phyloP scores from a whole-genome alignment of 352 stramenopile genomes.

The Globisporangium carolinianum region DNA sequence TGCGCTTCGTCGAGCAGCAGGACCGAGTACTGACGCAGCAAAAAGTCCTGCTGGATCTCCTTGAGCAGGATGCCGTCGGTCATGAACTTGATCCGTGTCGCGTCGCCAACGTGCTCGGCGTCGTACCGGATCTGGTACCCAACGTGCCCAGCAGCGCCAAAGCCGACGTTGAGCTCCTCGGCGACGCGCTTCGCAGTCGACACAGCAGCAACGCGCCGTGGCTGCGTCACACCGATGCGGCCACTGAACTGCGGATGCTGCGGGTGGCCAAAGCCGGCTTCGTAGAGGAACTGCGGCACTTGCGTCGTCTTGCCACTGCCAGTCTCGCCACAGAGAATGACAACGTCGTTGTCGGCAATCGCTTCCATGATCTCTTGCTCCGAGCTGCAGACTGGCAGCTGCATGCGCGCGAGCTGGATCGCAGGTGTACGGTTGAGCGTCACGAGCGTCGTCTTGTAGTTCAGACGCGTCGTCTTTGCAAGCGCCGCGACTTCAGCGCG shows the following conservation, averaged over 20 bases:
- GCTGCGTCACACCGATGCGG: slow-evolving; percentile 96
- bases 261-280: slow-evolving; percentile 84
- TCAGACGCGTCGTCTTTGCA: slow-evolving; percentile 37
- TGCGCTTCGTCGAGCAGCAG: slow-evolving; percentile 94
- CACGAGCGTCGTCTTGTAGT: slow-evolving; percentile 68
- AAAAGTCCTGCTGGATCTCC: slow-evolving; percentile 90
- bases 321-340: slow-evolving; percentile 98
- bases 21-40: slow-evolving; percentile 75
- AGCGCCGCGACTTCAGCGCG: slow-evolving; percentile 45
- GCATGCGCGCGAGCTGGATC: slow-evolving; percentile 89
- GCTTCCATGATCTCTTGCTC: slow-evolving; percentile 99
- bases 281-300: slow-evolving; percentile 98
- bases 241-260: slow-evolving; percentile 41
- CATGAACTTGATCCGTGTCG: slow-evolving; percentile 98
- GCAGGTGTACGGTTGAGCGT: slow-evolving; percentile 68
- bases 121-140: slow-evolving; percentile 99
- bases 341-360: slow-evolving; percentile 92
- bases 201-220: slow-evolving; percentile 96
- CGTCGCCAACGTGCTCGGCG: slow-evolving; percentile 82
- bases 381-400: slow-evolving; percentile 96
- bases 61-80: slow-evolving; percentile 99
- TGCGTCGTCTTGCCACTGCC: slow-evolving; percentile 98
- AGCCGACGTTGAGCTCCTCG: slow-evolving; percentile 92
- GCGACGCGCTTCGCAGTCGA: slow-evolving; percentile 97
- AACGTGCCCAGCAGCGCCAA: slow-evolving; percentile 76